Percentiles rank a stretch among this genome's conserved stretches.
These are phyloP conservation scores for Verticillium longisporum DNA, from an alignment of 2,329 filamentous ascomycete genomes.

Conservation along the genomic window DNA sequence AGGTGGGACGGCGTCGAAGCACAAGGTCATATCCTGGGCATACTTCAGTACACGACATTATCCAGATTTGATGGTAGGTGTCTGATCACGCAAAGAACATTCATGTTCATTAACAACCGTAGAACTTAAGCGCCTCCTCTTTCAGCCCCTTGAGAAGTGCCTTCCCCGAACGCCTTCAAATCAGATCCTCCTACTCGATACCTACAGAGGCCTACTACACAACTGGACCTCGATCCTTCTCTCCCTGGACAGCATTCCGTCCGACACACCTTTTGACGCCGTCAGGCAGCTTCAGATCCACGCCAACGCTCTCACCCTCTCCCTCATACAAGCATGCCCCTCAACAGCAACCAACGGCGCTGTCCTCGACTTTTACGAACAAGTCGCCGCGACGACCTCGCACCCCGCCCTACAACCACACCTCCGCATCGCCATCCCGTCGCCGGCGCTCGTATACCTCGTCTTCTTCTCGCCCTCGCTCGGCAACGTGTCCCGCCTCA, in stretches of 20 bases:
- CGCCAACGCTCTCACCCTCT: conserved; percentile 49
- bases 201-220: conserved; percentile 62
- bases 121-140: conserved; percentile 45
- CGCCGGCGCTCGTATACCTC: conserved; percentile 61
- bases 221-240: conserved; percentile 47
- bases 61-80: conserved; percentile 45
- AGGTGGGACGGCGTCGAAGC: conserved; percentile 57
- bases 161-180: conserved; percentile 29
- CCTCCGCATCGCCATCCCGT: conserved; percentile 62
- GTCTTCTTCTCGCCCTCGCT: conserved; percentile 61
- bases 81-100: conserved; percentile 1
- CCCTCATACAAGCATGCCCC: conserved; percentile 48
- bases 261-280: conserved; percentile 24
- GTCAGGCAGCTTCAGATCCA: conserved; percentile 38
- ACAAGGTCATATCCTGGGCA: conserved; percentile 45
- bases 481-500: conserved; percentile 60
- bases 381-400: conserved; percentile 49
- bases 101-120: conserved; percentile 14
- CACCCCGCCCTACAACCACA: conserved; percentile 41
- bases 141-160: conserved; percentile 41
- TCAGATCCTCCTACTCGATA: conserved; percentile 52
- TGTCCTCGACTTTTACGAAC: conserved; percentile 65
- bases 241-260: conserved; percentile 27
- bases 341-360: conserved; percentile 39
- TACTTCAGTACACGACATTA: conserved; percentile 50